These are phyloP conservation scores for Phlebiopsis flavidoalba DNA, from an alignment of 768 basidiomycete species.

Conservation along the genomic window DNA sequence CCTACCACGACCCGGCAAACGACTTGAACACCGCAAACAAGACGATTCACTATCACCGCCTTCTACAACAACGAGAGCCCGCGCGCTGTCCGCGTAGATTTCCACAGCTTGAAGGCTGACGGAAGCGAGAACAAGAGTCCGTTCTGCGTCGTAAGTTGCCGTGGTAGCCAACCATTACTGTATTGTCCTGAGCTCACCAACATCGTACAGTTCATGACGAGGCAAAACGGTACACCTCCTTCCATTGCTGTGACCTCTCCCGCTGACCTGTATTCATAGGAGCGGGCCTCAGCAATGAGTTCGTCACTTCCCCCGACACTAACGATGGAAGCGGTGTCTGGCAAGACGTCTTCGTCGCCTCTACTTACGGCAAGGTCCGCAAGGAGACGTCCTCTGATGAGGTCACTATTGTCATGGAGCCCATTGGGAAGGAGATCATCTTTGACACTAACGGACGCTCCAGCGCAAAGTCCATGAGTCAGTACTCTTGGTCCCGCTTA, in stretches of 20 bases:
- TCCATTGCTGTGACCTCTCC: neutral
- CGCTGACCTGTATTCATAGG: neutral
- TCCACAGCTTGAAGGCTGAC: neutral
- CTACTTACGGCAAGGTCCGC: neutral
- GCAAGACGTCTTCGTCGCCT: neutral
- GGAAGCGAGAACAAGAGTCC: neutral
- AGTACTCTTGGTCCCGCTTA: neutral
- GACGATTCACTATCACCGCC: neutral
- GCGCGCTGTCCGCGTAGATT: neutral
- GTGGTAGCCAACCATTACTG: too few species aligned
- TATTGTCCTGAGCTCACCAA: neutral
- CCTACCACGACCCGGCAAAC: neutral
- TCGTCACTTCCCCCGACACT: neutral
- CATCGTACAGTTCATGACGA: neutral
- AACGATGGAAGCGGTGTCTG: neutral
- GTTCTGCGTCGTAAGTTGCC: neutral
- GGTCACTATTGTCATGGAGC: neutral
- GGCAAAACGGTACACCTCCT: neutral
- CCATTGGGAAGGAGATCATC: neutral
- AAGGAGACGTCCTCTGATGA: neutral
- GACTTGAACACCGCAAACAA: neutral
- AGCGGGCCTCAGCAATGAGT: neutral
- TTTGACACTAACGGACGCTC: neutral
- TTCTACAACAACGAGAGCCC: neutral
- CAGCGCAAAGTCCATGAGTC: neutral